Base-by-base conservation (phyloP, 176 grass and related monocot species). In the Phyllostachys edulis region DNA sequence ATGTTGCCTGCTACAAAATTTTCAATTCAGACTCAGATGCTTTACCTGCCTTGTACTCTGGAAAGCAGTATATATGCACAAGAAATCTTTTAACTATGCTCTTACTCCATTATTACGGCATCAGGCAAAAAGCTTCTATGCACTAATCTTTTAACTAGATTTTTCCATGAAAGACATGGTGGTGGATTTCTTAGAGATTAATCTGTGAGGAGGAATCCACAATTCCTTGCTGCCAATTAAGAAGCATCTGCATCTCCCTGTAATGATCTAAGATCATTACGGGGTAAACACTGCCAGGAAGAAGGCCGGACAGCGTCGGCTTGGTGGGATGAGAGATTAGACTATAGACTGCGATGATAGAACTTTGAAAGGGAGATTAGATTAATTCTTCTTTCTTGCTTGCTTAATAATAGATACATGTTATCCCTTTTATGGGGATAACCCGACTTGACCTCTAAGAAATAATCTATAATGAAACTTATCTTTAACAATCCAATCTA, bases 241-340 rank as follows among this genome's bases (percentile, higher is more conserved):
- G 78, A 71, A 51, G 90, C 73, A 88, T 88, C 85, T 86, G 90
- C 73, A 88, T 88, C 85, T 86, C 7, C 69, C 84, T 83, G n/a
- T n/a, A n/a, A n/a, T n/a, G n/a, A n/a, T n/a, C n/a, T n/a, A n/a
- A n/a, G n/a, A n/a, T n/a, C n/a, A n/a, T n/a, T n/a, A n/a, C n/a
- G n/a, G n/a, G n/a, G n/a, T n/a, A n/a, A n/a, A n/a, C n/a, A n/a
- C n/a, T n/a, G n/a, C n/a, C n/a, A n/a, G n/a, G n/a, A n/a, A n/a
- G n/a, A n/a, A n/a, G n/a, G n/a, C n/a, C n/a, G n/a, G n/a, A n/a
- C n/a, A n/a, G n/a, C n/a, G n/a, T n/a, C n/a, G n/a, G n/a, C n/a
- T n/a, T n/a, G n/a, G n/a, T n/a, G n/a, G n/a, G n/a, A n/a, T n/a
- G n/a, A n/a, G n/a, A n/a, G n/a, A n/a, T n/a, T n/a, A n/a, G n/a